Base-by-base conservation (phyloP, 768 basidiomycete genomes). In the Rhizopogon salebrosus region DNA sequence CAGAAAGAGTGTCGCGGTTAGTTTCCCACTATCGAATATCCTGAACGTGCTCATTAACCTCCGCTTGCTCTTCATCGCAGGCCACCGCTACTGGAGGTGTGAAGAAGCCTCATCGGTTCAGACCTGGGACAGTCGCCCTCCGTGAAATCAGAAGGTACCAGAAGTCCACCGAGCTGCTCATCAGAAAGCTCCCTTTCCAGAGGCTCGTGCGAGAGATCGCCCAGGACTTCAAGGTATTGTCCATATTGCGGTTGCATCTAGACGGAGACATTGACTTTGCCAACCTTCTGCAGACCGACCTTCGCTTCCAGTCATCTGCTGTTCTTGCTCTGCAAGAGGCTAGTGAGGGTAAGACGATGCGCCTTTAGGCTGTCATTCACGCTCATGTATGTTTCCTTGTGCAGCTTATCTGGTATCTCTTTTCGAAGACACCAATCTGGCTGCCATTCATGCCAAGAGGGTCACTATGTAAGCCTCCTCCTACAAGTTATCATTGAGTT, bases 61-160 rank as follows among this genome's bases (percentile, higher is more conserved):
- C 49, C 31, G 13, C 11, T 34, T 11, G 31, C 31, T 34, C 31
- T 1, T 13, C 31, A 0, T 34, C 57, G 89, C 75, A 74, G 65
- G 72, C 83, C 49, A 77, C 85, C 55, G 80, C 85, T 55, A 82
- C 88, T 62, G 88, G 88, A 75, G 89, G 89, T 79, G 88, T 90
- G 57, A 91, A 91, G 85, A 92, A 90, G 80, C 89, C 87, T 58
- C 88, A 90, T 80, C 80, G 87, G 57, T 89, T 87, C 78, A 73
- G 80, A 63, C 82, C 81, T 45, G 80, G 89, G 74, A 90, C 89
- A 48, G 89, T 90, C 67, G 88, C 89, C 58, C 84, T 91, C 58
- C 86, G 87, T 72, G 89, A 91, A 74, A 90, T 91, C 67, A 71
- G 86, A 66, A 78, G 86, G 52, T 89, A 90, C 77, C 87, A 91